These are phyloP conservation scores for Quercus parvula DNA, from an alignment of 306 rosid species.

Conservation along the genomic window DNA sequence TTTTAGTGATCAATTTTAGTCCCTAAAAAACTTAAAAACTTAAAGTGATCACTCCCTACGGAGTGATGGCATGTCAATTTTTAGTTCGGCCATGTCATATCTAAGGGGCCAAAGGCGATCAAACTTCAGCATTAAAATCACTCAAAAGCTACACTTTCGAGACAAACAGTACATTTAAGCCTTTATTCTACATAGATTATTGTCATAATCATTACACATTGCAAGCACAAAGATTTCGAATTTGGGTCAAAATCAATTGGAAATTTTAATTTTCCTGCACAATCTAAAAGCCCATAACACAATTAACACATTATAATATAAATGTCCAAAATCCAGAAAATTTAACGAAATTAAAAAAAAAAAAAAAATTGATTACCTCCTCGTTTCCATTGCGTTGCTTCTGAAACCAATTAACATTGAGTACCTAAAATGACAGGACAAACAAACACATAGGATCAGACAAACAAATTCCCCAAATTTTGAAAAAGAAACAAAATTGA, in stretches of 20 bases:
- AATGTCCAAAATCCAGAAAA: not conserved
- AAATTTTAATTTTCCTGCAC: not conserved
- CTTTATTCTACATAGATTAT: too few relatives aligned
- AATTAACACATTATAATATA: not conserved
- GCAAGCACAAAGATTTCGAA: too few relatives aligned
- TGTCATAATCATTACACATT: too few relatives aligned
- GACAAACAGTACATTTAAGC: too few relatives aligned
- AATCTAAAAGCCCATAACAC: not conserved
- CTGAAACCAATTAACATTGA: slow-evolving; percentile 83
- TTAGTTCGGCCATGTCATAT: too few relatives aligned
- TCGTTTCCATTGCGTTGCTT: slow-evolving; percentile 86
- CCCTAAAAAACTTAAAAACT: too few relatives aligned
- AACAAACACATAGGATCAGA: not conserved
- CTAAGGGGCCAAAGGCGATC: too few relatives aligned
- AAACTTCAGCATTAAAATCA: too few relatives aligned
- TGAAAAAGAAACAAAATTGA: not conserved
- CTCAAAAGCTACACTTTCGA: too few relatives aligned
- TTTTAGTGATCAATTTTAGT: too few relatives aligned
- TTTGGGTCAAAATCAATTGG: not conserved
- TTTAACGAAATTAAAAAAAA: not conserved
- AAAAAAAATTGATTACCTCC: slow-evolving; percentile 46
- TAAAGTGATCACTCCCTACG: too few relatives aligned
- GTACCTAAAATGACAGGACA: slow-evolving; percentile 36
- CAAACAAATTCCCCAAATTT: not conserved
- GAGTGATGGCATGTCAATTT: too few relatives aligned